Evolutionary conservation across 106 monocot species (phyloP), one percentile per base, ranked within the genome.

Genomic region (Allium fistulosum): DNA sequence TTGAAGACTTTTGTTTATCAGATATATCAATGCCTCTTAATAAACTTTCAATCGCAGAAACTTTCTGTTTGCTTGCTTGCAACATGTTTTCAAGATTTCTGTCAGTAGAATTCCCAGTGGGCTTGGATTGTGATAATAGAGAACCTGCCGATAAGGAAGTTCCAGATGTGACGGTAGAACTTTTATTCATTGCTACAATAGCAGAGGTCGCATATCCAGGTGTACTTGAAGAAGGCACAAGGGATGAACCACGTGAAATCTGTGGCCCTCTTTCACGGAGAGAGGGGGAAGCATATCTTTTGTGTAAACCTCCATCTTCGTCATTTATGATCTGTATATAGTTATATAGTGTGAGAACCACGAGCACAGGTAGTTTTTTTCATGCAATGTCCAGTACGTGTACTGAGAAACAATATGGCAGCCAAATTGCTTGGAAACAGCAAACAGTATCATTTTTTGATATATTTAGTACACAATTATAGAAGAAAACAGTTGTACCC

Each of bases 1-100:
- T 63, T 70, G 90, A 78, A 53, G 72, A 78, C 58, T 74, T 85
- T 18, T 78, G 76, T 51, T 81, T 90, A 46, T 82, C 90, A 57
- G 89, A 94, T 46, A 89, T 67, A 66, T 66, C 87, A 56, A 87
- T 89, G 55, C 99, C 99, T 75, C 79, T 90, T 63, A 99, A 71
- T 59, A 99, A 87, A 75, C 81, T 99, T 78, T 99, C 99, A 83
- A 99, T 99, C 46, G 99, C 99, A 10, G 93, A 87, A 51, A 99
- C 93, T 66, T 99, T 99, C 57, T 99, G 90, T 68, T 99, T 99
- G 77, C 99, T 99, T 16, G 99, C 74, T 75, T 85, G 83, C 51
- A 99, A 72, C 57, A 99, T 80, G 62, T 83, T 93, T 69, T 99
- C 99, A 68, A 99, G 81, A 71, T 81, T 93, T 78, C 99, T 89